A percentile compares a stretch with the other conserved stretches of the same genome.
Conservation (phyloP, 2,329 filamentous ascomycete genomes). For the Aphanocladium album region DNA sequence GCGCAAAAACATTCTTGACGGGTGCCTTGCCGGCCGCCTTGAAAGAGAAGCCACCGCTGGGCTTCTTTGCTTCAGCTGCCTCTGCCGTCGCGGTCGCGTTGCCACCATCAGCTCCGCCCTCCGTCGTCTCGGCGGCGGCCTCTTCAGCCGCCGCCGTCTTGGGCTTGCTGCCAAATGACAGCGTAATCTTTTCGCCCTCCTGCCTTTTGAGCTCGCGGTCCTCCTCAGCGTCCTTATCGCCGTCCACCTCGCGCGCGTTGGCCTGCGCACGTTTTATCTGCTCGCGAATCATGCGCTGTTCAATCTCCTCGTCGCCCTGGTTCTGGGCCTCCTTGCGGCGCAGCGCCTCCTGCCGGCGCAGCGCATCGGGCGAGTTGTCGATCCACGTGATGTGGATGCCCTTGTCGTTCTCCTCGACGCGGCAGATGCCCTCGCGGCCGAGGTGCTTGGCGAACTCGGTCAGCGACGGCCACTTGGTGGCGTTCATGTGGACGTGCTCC, state of each 20-base stretch:
- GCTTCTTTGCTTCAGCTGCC: conserved; percentile 22
- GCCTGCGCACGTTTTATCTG: conserved; percentile 75
- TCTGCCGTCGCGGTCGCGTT: conserved; percentile 10
- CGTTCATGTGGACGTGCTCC: conserved; percentile 89
- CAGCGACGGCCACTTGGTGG: conserved; percentile 81
- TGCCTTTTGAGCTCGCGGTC: conserved; percentile 53
- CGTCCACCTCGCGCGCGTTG: conserved; percentile 31
- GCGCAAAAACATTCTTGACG: conserved; percentile 70
- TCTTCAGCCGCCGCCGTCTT: conserved; percentile 16
- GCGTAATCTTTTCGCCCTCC: conserved; percentile 70
- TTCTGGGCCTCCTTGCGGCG: conserved; percentile 80
- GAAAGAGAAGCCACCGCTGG: conserved; percentile 49
- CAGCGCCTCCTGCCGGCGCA: conserved; percentile 75
- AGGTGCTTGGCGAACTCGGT: conserved; percentile 88
- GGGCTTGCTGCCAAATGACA: conserved; percentile 56
- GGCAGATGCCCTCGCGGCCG: conserved; percentile 78
- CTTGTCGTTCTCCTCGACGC: conserved; percentile 84
- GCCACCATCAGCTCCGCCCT: conserved; percentile 15
- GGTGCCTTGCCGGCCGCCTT: conserved; percentile 61
- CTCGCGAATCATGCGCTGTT: conserved; percentile 74
- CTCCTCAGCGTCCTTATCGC: conserved; percentile 36
- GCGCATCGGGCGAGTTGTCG: conserved; percentile 81
- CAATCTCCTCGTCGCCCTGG: conserved; percentile 83
- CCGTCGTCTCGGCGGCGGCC: conserved; percentile 15
- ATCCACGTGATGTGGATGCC: conserved; percentile 86